These are phyloP conservation scores for Leishmania guyanensis DNA, from an alignment of 208 protist genomes.

Conservation along the genomic window DNA sequence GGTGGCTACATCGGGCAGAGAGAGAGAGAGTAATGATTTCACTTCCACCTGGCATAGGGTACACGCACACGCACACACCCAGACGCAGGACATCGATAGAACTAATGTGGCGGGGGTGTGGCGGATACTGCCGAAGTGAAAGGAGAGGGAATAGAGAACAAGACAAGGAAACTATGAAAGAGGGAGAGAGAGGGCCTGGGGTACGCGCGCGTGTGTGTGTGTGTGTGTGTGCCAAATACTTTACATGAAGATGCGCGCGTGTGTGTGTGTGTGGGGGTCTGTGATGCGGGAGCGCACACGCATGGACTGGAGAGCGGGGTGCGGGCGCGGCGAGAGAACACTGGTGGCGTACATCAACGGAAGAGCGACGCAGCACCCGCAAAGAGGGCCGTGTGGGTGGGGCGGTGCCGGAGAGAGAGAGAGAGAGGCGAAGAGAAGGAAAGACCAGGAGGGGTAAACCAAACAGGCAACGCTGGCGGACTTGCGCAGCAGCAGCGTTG, in stretches of 20 bases:
- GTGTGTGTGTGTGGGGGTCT: neutral
- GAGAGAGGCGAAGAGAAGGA: neutral
- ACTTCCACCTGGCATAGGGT: neutral
- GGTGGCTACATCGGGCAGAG: neutral
- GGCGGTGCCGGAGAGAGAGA: neutral
- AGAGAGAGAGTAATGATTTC: neutral
- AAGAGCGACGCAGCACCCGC: neutral
- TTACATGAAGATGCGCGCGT: neutral
- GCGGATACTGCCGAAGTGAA: neutral
- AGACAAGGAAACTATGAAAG: neutral
- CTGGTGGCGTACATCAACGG: neutral
- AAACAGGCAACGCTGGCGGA: neutral
- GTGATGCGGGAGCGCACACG: neutral
- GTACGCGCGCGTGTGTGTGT: neutral
- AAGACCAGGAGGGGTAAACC: neutral
- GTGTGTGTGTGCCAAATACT: neutral
- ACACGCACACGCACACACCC: neutral
- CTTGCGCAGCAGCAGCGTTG: neutral
- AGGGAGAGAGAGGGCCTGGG: too few relatives aligned
- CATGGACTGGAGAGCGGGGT: neutral
- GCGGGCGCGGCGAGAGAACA: neutral
- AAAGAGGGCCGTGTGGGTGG: neutral
- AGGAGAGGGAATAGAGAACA: conserved; percentile 6
- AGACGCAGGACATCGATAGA: neutral
- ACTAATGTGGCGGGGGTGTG: neutral